Conservation (phyloP, 2,329 filamentous ascomycete genomes). For the Penicillium janthinellum region DNA sequence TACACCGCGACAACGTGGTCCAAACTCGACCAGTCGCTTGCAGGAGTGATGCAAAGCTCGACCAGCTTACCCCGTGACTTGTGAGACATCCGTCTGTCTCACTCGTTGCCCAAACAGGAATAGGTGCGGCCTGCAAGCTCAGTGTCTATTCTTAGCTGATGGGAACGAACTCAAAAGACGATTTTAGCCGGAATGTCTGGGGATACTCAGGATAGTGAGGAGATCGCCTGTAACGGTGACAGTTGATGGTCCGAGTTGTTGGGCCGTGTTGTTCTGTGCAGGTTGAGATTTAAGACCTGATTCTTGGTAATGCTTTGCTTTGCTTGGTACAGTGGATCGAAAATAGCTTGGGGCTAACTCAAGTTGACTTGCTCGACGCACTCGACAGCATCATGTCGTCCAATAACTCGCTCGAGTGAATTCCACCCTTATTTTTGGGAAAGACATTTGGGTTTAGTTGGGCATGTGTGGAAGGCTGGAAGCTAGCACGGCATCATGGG, state of each 20-base stretch:
- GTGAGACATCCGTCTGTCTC: conserved; percentile 2
- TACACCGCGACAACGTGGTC: background rate
- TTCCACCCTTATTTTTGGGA: background rate
- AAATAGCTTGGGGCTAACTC: background rate
- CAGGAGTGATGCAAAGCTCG: background rate
- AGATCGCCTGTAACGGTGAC: conserved; percentile 17
- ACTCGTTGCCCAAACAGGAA: background rate
- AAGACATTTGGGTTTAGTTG: conserved; percentile 1
- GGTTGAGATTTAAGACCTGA: background rate
- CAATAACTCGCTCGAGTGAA: background rate
- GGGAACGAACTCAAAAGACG: conserved; percentile 1
- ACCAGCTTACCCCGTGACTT: background rate
- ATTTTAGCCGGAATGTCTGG: conserved; percentile 1
- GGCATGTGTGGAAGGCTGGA: conserved; percentile 1
- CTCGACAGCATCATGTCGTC: background rate
- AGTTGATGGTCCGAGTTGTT: background rate
- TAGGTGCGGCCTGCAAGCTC: background rate
- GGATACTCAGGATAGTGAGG: background rate
- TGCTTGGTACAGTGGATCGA: background rate
- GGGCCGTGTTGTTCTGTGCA: background rate
- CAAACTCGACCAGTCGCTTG: background rate
- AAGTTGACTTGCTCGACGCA: background rate
- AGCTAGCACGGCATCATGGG: background rate
- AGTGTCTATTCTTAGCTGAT: conserved; percentile 14
- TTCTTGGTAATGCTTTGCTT: background rate